These are phyloP conservation scores for Kuraishia hungarica DNA, from an alignment of 805 yeast species.

Conservation along the genomic window DNA sequence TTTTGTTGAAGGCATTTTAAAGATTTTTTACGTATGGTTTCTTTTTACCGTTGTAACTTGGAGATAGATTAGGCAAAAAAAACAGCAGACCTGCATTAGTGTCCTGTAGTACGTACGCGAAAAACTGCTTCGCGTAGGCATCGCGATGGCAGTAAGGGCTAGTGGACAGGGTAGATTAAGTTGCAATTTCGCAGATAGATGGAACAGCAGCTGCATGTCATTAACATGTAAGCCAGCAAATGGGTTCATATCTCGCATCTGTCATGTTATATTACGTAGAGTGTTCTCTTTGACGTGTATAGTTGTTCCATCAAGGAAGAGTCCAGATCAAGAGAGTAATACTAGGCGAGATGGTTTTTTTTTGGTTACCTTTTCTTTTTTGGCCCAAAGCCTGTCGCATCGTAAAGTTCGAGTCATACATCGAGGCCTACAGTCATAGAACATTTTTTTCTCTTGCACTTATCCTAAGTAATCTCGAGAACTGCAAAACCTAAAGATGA, in stretches of 20 bases:
- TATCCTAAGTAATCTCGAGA: neutral
- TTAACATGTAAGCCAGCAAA: neutral
- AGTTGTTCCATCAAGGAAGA: neutral
- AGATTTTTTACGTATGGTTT: neutral
- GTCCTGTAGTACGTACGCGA: neutral
- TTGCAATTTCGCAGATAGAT: no score
- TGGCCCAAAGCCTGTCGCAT: neutral
- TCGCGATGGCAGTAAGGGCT: neutral
- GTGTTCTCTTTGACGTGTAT: neutral
- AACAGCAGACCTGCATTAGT: neutral
- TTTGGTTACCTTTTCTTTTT: neutral
- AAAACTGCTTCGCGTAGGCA: neutral
- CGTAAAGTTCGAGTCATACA: neutral
- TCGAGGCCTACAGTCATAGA: neutral
- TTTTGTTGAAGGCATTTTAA: no score
- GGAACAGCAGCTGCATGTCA: neutral
- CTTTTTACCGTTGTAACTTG: neutral
- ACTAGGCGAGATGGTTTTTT: neutral
- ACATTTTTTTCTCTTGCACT: no score
- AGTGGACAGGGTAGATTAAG: no score
- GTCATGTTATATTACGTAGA: neutral
- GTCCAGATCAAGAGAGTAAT: neutral
- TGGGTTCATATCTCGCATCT: neutral
- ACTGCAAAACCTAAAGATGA: neutral
- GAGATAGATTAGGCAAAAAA: neutral